Evolutionary conservation across 1,284 basidiomycete genomes (phyloP).

Genomic region (Ustilago curta): DNA sequence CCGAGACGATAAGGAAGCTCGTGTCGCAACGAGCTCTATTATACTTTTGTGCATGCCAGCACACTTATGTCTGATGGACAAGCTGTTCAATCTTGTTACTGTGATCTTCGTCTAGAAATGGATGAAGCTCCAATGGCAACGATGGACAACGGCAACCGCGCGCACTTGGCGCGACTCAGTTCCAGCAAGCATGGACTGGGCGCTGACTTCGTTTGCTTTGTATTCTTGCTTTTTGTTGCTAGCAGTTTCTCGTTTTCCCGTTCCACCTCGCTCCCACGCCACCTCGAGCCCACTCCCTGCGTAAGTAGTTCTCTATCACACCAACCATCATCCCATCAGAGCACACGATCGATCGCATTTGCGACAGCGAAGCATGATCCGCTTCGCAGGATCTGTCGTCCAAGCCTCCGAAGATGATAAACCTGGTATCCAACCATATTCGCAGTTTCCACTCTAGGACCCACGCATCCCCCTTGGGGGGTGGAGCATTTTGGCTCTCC

Average conservation of each 20-base stretch:
- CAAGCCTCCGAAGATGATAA: constrained; percentile 66
- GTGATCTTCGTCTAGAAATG: background rate
- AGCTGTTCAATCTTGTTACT: constrained; percentile 14
- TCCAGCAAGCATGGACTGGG: constrained; percentile 1
- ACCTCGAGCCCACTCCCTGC: constrained; percentile 9
- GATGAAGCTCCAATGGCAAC: background rate
- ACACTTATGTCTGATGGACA: constrained; percentile 66
- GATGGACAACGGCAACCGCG: background rate
- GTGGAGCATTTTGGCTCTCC: constrained; percentile 67
- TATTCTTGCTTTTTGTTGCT: constrained; percentile 1
- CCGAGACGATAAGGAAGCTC: constrained; percentile 69
- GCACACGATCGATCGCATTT: background rate
- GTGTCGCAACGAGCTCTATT: constrained; percentile 63
- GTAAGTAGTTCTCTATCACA: constrained; percentile 24
- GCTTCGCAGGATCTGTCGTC: background rate
- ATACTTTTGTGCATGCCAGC: constrained; percentile 68
- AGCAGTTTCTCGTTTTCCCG: constrained; percentile 13
- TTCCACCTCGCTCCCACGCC: constrained; percentile 6
- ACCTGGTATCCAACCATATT: constrained; percentile 70
- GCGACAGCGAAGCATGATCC: constrained; percentile 1
- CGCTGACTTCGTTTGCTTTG: constrained; percentile 12
- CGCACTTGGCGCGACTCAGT: background rate
- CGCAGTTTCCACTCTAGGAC: constrained; percentile 70
- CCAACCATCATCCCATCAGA: background rate
- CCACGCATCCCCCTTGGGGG: constrained; percentile 59